Base-by-base conservation (phyloP, 2,329 filamentous ascomycete species). In the Dichotomopilus funicola region DNA sequence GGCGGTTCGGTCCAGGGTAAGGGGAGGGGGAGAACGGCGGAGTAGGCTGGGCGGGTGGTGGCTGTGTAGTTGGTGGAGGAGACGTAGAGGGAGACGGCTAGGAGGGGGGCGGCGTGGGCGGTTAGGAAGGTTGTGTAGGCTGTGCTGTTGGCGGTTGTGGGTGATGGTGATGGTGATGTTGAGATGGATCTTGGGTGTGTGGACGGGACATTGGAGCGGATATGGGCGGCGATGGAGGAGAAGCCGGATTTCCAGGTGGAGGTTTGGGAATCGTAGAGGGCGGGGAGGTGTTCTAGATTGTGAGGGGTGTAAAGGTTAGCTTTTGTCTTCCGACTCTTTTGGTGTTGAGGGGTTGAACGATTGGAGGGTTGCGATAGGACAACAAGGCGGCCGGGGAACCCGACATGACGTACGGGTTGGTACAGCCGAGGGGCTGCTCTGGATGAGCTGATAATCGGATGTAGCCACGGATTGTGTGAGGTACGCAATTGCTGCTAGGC, bases 41-140 rank as follows among this genome's bases (percentile, higher is more conserved):
- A 89, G 73, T 91, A 96, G 40, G 89, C 86, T 2, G 90, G 88
- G 12, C 90, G 84, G 4, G 91, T 96, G 49, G 80, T 75, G 44
- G 79, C 75, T 54, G 84, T 78, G 80, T 94, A 99, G 74, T 97
- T 96, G 61, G 90, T 83, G 55, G 87, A 89, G 36, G 91, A 94
- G 60, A 94, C 87, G 70, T 95, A 97, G 63, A 97, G 85, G 51
- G 86, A 91, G 55, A 96, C 83, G 64, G 95, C 88, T 64, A 96
- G 70, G 58, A 97, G 81, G 36, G 87, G 83, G 49, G 85, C 83
- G n/a, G 87, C 89, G 56, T 86, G 84, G 33, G 85, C 81, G 67
- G 85, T 78, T 62, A 96, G 74, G 71, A 91, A 91, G 59, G 88
- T 81, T 38, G 81, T 76, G 71, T 80, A 78, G 59, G 76, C 82